Conservation (phyloP, 345 rosid species). For the Dovyalis caffra region DNA sequence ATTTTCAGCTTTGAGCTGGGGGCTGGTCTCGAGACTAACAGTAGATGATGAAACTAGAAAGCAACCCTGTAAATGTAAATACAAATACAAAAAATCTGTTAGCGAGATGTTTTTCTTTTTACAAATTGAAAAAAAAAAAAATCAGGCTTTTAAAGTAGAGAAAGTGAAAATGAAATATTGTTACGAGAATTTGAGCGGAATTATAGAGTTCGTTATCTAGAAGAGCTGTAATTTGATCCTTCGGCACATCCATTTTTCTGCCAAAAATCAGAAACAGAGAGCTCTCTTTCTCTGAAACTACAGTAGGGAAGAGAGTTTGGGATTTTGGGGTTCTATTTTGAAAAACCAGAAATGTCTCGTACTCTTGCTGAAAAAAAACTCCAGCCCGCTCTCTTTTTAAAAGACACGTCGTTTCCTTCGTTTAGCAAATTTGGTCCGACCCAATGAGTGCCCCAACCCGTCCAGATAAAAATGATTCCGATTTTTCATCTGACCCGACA, state of each 20-base stretch:
- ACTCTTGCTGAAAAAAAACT: not conserved
- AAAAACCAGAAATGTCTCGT: not conserved
- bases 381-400: not conserved
- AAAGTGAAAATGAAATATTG: not conserved
- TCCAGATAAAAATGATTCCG: no score
- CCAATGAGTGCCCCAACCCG: not conserved
- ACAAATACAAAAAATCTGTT: no score
- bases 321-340: not conserved
- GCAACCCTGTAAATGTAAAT: conserved; percentile 50
- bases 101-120: no score
- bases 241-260: conserved; percentile 68
- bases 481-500: not conserved
- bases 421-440: not conserved
- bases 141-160: conserved; percentile 18
- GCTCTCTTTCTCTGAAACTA: not conserved
- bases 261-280: not conserved
- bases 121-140: not conserved
- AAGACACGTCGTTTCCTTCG: not conserved
- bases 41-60: conserved; percentile 83
- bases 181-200: conserved; percentile 89
- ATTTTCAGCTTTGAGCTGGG: conserved; percentile 88
- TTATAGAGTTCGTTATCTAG: conserved; percentile 71
- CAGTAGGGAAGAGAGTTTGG: not conserved
- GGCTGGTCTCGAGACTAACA: conserved; percentile 62
- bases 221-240: conserved; percentile 71